These are phyloP conservation scores for Alternaria arbusti DNA, from an alignment of 2,329 filamentous ascomycete genomes.

Conservation along the genomic window DNA sequence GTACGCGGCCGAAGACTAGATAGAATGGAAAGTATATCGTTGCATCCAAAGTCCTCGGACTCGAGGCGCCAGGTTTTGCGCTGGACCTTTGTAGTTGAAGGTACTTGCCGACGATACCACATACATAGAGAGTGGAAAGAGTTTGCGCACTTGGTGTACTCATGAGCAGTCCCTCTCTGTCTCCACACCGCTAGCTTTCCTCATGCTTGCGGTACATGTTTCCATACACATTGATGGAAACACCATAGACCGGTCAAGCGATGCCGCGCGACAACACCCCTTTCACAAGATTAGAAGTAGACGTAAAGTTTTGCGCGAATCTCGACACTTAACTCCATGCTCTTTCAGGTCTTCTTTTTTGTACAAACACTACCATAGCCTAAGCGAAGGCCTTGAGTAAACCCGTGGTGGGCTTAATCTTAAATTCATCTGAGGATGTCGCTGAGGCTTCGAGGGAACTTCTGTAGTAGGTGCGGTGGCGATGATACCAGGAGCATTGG, in stretches of 20 bases:
- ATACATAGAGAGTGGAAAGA: background rate
- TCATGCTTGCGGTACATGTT: background rate
- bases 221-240: too few relatives aligned
- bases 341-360: background rate
- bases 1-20: background rate
- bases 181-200: background rate
- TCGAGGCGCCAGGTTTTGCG: background rate
- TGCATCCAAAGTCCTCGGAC: background rate
- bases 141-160: background rate
- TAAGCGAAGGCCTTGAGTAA: background rate
- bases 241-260: too few relatives aligned
- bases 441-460: too few relatives aligned
- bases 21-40: background rate
- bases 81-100: background rate
- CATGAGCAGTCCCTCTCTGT: too few relatives aligned
- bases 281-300: background rate
- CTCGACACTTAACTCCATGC: too few relatives aligned
- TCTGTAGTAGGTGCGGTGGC: background rate
- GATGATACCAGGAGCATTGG: background rate
- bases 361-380: background rate
- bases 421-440: too few relatives aligned
- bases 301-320: background rate
- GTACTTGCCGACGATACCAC: background rate
- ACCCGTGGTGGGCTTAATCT: too few relatives aligned
- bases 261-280: too few relatives aligned